Evolutionary conservation across 2,329 filamentous ascomycete genomes (phyloP).

Genomic region (Fusarium acutatum): DNA sequence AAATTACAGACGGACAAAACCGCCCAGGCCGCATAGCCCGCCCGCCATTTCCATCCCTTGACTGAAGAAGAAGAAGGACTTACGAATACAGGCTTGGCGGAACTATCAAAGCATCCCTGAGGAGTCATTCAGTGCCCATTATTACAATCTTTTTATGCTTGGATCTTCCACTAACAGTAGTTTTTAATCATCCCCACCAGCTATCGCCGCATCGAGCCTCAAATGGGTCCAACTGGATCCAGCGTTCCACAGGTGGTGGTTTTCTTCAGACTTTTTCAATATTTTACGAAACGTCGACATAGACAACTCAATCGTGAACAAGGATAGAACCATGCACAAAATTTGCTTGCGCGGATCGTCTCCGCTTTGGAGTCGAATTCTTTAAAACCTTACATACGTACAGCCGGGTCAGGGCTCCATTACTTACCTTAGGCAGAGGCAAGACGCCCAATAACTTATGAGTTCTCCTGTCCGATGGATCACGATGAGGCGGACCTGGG

Average conservation of each 20-base stretch:
- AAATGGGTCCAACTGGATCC: slow-evolving; percentile 17
- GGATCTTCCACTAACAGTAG: slow-evolving; percentile 10
- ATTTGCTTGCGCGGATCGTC: slow-evolving; percentile 10
- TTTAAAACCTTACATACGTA: slow-evolving; percentile 7
- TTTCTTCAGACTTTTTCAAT: slow-evolving; percentile 16
- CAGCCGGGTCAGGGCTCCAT: background rate
- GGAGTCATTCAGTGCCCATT: background rate
- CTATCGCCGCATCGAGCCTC: slow-evolving; percentile 18
- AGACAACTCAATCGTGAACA: slow-evolving; percentile 18
- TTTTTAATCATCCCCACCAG: slow-evolving; percentile 16
- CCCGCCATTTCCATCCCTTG: slow-evolving; percentile 1
- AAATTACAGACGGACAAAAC: slow-evolving; percentile 17
- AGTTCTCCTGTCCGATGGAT: slow-evolving; percentile 6
- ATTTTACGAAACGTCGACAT: slow-evolving; percentile 4
- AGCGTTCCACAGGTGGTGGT: slow-evolving; percentile 8
- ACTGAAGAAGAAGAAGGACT: background rate
- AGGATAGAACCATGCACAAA: slow-evolving; percentile 32
- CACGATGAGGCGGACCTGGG: slow-evolving; percentile 11
- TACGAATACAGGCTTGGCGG: slow-evolving; percentile 8
- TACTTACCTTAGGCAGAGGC: slow-evolving; percentile 8
- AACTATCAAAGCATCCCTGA: slow-evolving; percentile 1
- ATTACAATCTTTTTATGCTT: background rate
- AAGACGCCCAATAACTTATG: slow-evolving; percentile 10
- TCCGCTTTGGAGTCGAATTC: slow-evolving; percentile 21
- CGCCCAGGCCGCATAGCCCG: background rate